Evolutionary conservation across 2,329 filamentous ascomycete genomes (phyloP).

Genomic region (Septoria linicola): DNA sequence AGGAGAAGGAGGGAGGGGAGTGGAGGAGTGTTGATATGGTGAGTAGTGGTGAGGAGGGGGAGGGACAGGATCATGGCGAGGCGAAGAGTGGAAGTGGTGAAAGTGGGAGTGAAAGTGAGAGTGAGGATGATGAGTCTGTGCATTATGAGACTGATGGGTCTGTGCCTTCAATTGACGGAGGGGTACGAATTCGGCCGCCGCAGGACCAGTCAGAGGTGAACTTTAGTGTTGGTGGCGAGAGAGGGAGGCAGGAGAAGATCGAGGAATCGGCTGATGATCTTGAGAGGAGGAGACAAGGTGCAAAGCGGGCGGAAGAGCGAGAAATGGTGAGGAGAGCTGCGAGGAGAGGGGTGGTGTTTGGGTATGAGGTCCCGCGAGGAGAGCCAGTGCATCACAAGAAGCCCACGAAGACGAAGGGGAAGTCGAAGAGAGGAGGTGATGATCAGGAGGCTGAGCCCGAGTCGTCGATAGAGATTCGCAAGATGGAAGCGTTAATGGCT

Average conservation of each 20-base stretch:
- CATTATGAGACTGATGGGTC: conserved; percentile 16
- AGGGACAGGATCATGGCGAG: too few species aligned
- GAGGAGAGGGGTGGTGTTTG: conserved; percentile 59
- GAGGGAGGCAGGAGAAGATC: conserved; percentile 54
- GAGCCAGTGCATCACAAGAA: conserved; percentile 17
- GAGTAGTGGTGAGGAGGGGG: conserved; percentile 15
- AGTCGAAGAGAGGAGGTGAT: conserved; percentile 17
- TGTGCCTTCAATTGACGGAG: conserved; percentile 19
- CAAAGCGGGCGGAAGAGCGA: conserved; percentile 49
- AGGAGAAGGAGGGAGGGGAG: conserved; percentile 38
- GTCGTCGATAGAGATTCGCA: conserved; percentile 36
- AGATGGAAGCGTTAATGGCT: conserved; percentile 61
- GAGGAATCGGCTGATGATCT: conserved; percentile 54
- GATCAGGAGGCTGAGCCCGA: conserved; percentile 25
- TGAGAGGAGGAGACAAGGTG: conserved; percentile 51
- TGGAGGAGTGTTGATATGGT: conserved; percentile 50
- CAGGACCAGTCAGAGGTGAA: conserved; percentile 54
- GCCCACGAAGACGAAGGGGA: conserved; percentile 21
- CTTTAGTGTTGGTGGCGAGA: conserved; percentile 56
- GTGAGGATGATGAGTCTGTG: conserved; percentile 20
- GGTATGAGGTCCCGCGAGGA: conserved; percentile 40
- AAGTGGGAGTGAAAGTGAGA: conserved; percentile 12
- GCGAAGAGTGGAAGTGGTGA: conserved; percentile 7
- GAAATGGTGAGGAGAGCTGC: conserved; percentile 65
- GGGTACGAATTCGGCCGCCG: conserved; percentile 38